Percentiles rank a stretch among this genome's conserved stretches.
phyloP scores from a whole-genome alignment of 1,284 basidiomycete genomes.

The Melampsora medusae region DNA sequence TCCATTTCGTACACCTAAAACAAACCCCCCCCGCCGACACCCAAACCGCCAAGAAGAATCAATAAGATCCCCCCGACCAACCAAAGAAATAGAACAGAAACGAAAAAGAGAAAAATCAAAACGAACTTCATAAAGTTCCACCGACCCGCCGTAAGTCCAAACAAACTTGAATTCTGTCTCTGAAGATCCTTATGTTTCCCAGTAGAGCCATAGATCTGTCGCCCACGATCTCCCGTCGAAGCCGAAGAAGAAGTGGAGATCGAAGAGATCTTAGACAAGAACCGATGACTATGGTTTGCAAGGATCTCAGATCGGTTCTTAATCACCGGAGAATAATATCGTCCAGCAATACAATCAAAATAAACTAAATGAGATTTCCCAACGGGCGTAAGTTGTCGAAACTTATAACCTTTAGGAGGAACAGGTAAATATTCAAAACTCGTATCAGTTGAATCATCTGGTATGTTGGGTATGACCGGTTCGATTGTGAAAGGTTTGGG shows the following conservation, averaged over 20 bases:
- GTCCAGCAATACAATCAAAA: constrained; percentile 29
- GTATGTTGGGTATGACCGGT: too few species aligned
- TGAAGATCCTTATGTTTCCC: constrained; percentile 10
- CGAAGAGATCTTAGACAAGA: constrained; percentile 13
- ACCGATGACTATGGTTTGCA: neutral
- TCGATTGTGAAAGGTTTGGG: too few species aligned
- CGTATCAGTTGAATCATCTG: neutral
- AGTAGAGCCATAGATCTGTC: neutral
- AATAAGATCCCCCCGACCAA: neutral
- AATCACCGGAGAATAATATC: constrained; percentile 34
- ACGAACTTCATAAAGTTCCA: constrained; percentile 40
- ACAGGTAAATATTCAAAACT: constrained; percentile 12
- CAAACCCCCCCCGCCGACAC: neutral
- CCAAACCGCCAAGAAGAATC: neutral
- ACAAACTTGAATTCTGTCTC: constrained; percentile 24
- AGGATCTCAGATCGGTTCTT: constrained; percentile 22
- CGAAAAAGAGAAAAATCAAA: neutral
- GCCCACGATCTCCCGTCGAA: too few species aligned
- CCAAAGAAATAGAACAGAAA: neutral
- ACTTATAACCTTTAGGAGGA: constrained; percentile 22
- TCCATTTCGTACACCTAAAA: constrained; percentile 2
- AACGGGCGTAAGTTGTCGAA: constrained; percentile 19
- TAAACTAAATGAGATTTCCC: constrained; percentile 8
- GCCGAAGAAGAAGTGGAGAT: neutral
- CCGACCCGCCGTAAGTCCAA: constrained; percentile 28